Percentiles rank a stretch among this genome's conserved stretches.
Evolutionary conservation across 208 protist genomes (phyloP).

Genomic region (Acanthamoeba castellanii): DNA sequence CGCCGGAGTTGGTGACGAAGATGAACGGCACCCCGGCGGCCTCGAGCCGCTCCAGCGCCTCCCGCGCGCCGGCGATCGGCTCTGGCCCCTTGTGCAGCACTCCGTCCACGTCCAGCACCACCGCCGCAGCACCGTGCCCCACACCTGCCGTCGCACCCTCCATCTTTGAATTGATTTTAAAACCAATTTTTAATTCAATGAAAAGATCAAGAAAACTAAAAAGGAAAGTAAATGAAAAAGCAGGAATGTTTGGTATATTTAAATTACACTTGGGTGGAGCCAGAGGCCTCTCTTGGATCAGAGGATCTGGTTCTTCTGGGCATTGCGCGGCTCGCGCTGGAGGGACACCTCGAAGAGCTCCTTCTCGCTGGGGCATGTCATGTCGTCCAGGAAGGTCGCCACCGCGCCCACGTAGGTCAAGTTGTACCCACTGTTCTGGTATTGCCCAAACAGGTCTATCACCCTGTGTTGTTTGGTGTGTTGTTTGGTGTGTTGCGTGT

Average conservation of each 20-base stretch:
- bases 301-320: not conserved
- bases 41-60: not conserved
- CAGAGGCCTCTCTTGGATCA: no score
- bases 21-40: not conserved
- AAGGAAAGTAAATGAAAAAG: no score
- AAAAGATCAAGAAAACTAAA: no score
- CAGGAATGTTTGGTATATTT: no score
- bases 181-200: no score
- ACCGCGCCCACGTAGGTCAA: not conserved
- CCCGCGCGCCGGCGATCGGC: not conserved
- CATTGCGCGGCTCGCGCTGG: not conserved
- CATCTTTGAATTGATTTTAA: no score
- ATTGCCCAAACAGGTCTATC: not conserved
- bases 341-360: constrained; percentile 2
- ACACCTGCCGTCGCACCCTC: no score
- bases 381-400: not conserved
- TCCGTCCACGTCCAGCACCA: no score
- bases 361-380: not conserved
- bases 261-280: no score
- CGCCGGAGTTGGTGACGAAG: constrained; percentile 40
- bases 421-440: constrained; percentile 13
- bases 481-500: no score
- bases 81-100: not conserved
- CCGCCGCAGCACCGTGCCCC: no score
- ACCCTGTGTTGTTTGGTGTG: no score